Evolutionary conservation across 2,329 filamentous ascomycete genomes (phyloP).

Genomic region (Aureobasidium sp.): DNA sequence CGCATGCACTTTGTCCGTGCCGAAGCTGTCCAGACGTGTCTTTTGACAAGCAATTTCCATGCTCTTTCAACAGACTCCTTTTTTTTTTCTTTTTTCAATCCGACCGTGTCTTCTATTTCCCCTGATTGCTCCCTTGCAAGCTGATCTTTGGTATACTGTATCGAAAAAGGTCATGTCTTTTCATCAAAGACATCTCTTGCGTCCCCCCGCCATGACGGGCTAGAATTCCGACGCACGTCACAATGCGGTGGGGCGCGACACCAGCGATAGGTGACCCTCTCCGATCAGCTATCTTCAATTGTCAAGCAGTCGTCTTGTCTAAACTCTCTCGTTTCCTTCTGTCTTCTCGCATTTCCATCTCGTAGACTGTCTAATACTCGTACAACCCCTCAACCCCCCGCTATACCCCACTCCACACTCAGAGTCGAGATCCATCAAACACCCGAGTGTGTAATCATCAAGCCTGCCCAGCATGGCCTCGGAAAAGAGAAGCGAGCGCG

Average conservation of each 20-base stretch:
- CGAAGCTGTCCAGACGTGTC: background rate
- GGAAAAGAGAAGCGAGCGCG: constrained; percentile 35
- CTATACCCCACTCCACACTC: background rate
- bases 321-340: background rate
- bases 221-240: background rate
- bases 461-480: constrained; percentile 11
- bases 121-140: background rate
- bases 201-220: background rate
- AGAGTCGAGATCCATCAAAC: background rate
- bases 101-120: too few species aligned
- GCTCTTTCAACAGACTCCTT: background rate
- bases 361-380: background rate
- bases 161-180: background rate
- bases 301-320: background rate
- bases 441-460: background rate
- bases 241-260: background rate
- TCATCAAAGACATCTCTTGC: background rate
- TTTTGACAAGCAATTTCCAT: background rate
- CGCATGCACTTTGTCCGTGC: background rate
- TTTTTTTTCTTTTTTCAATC: too few species aligned
- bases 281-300: background rate
- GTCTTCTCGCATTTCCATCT: background rate
- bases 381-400: background rate
- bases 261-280: background rate
- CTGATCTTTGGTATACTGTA: background rate